Conservation (phyloP, 139 green algal genomes). For the Prasinococcaceae sp. region DNA sequence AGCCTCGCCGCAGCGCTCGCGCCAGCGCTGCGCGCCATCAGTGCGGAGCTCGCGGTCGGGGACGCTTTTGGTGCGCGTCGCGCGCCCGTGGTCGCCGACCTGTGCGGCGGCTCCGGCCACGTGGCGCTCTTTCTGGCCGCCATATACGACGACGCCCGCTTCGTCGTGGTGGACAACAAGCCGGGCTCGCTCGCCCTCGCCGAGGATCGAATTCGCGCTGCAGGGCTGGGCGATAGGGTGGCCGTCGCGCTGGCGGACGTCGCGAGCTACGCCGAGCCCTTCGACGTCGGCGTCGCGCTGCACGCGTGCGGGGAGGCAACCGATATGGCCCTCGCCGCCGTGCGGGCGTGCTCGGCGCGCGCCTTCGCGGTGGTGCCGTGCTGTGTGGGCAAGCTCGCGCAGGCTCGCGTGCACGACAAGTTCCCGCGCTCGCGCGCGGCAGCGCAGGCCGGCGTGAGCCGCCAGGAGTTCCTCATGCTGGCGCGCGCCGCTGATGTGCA, state of each 20-base stretch:
- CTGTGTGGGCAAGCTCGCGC: conserved; percentile 56
- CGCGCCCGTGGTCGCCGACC: conserved; percentile 57
- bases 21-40: too few species aligned
- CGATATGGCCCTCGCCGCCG: conserved; percentile 35
- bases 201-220: conserved; percentile 23
- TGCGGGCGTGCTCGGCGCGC: conserved; percentile 26
- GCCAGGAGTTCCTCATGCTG: too few species aligned
- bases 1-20: too few species aligned
- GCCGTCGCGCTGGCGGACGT: conserved; percentile 11
- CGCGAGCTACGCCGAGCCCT: conserved; percentile 19
- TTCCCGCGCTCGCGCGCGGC: too few species aligned
- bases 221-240: conserved; percentile 33
- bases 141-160: conserved; percentile 30
- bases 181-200: conserved; percentile 24
- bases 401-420: too few species aligned
- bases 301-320: conserved; percentile 61
- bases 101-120: conserved; percentile 44
- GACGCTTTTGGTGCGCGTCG: too few species aligned
- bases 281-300: conserved; percentile 49
- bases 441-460: too few species aligned
- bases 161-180: conserved; percentile 52
- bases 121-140: conserved; percentile 43
- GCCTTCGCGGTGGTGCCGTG: conserved; percentile 49
- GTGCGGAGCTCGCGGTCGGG: too few species aligned
- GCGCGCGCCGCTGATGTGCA: too few species aligned